phyloP scores from a whole-genome alignment of 2,329 filamentous ascomycete genomes.

The Cytospora piceicola region DNA sequence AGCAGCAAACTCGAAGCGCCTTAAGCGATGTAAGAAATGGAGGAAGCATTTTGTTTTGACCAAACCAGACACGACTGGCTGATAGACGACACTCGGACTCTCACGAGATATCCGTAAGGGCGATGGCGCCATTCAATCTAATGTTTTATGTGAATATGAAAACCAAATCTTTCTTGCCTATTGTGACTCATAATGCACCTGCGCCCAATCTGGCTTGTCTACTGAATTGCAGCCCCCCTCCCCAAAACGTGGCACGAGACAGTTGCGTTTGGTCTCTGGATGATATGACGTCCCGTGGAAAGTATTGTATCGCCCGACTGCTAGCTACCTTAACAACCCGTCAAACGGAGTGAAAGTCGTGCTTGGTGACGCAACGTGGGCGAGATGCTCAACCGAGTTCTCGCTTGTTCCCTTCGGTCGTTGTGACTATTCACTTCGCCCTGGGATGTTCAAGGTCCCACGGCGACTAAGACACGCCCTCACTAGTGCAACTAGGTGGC shows the following conservation, averaged over 20 bases:
- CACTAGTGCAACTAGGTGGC: neutral
- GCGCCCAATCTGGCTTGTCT: neutral
- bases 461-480: neutral
- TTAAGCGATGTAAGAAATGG: neutral
- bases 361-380: neutral
- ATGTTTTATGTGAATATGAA: slow-evolving; percentile 4
- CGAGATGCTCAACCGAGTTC: neutral
- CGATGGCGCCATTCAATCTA: neutral
- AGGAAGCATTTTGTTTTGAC: neutral
- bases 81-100: slow-evolving; percentile 4
- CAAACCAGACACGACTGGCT: neutral
- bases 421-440: neutral
- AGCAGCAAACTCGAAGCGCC: neutral
- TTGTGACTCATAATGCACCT: neutral
- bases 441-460: neutral
- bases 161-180: neutral
- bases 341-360: neutral
- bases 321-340: neutral
- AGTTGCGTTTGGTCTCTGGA: no score
- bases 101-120: neutral
- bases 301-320: neutral
- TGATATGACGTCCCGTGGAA: neutral
- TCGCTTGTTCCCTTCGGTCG: neutral
- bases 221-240: neutral
- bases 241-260: no score